Percentiles rank a stretch among this genome's conserved stretches.
phyloP scores from a whole-genome alignment of 2,329 filamentous ascomycete species.

The Epichloe elymi region DNA sequence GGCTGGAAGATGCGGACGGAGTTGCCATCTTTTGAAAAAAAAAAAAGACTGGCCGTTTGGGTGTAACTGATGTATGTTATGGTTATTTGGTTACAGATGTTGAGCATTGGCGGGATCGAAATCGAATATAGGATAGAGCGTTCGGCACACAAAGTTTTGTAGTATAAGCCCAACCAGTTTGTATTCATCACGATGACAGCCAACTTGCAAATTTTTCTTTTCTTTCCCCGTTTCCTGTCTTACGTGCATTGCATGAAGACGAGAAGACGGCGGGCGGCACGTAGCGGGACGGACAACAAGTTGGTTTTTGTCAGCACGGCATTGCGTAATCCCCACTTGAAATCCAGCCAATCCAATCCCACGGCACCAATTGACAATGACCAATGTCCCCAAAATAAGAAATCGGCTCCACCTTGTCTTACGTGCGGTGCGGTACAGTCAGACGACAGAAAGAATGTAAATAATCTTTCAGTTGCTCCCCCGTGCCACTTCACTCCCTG shows the following conservation, averaged over 20 bases:
- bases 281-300: no score
- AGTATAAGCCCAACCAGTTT: no score
- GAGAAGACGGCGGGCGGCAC: neutral
- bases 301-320: neutral
- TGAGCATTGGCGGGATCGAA: neutral
- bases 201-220: no score
- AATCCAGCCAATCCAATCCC: slow-evolving; percentile 17
- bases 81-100: neutral
- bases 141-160: neutral
- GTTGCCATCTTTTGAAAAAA: slow-evolving; percentile 27
- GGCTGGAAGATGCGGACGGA: slow-evolving; percentile 53
- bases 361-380: slow-evolving; percentile 21
- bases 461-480: neutral
- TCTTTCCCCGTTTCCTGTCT: no score
- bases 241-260: neutral
- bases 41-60: neutral
- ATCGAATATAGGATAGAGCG: neutral
- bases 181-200: no score
- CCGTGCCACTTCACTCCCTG: neutral
- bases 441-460: neutral
- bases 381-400: neutral
- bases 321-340: neutral
- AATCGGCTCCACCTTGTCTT: neutral
- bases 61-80: neutral
- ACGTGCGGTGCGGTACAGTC: neutral